Evolutionary conservation across 805 yeast genomes (phyloP), one percentile per base, ranked within the genome.

Genomic region (Yarrowia yakushimensis): DNA sequence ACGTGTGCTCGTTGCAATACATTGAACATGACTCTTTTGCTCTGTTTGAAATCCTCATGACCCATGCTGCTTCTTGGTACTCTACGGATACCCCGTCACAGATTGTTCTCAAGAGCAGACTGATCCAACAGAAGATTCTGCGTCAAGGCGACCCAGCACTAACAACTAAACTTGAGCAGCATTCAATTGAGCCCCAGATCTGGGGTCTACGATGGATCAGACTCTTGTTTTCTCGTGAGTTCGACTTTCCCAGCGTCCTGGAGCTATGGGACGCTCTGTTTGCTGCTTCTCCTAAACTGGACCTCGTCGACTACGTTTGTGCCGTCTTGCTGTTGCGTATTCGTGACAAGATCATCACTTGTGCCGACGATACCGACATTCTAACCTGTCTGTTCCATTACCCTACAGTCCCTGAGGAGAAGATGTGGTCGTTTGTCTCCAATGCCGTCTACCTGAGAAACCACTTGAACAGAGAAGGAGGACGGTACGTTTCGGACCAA

Each of bases 131-230:
- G 11, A 54, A 64, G 30, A 66, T 71, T 20, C 41, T 74, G 13
- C 65, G 69, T 8, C 55, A 60, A 3, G 66, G 65, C 13, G 77
- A 74, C 61, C 72, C 75, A 2, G 67, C 66, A 25, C 60, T 74
- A 22, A 69, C 69, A 30, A 60, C 63, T 3, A 65, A 66, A 45
- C 64, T 74, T 20, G 60, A 60, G 17, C 59, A 59, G 13, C 62
- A 69, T 27, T 67, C 64, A 4, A 69, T 74, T 15, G 77, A 74
- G 64, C 76, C 77, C 1, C 77, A 74, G 64, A 68, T 74, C 22
- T 74, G 77, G 77, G 77, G 73, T 3, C 68, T 74, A 7, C 66
- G 75, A 23, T 74, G 76, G 76, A 67, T 74, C 30, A 64, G 77
- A 13, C 65, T 74, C 39, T 63, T 74, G 43, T 74, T 74, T 46